phyloP scores from a whole-genome alignment of 177 flowering plant genomes.

The Tripterygium wilfordii region DNA sequence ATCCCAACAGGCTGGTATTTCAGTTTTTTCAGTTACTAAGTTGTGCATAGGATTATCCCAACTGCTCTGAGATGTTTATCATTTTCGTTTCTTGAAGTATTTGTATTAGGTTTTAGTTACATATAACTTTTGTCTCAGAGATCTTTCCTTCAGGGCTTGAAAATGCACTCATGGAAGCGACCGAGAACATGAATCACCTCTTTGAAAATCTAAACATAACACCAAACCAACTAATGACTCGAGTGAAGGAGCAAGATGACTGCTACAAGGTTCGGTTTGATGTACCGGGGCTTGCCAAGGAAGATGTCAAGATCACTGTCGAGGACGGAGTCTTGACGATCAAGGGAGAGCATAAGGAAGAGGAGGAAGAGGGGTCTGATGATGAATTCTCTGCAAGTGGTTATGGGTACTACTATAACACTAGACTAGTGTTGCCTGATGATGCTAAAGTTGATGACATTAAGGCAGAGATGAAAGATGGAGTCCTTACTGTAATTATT shows the following conservation, averaged over 20 bases:
- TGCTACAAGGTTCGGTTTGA: slow-evolving; percentile 51
- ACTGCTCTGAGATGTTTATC: no score
- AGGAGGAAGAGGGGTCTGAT: slow-evolving; percentile 29
- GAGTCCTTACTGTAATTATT: slow-evolving; percentile 44
- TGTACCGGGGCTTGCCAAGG: slow-evolving; percentile 67
- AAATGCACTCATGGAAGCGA: slow-evolving; percentile 49
- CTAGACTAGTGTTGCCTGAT: slow-evolving; percentile 51
- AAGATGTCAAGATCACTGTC: slow-evolving; percentile 64
- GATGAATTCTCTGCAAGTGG: slow-evolving; percentile 26
- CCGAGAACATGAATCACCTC: slow-evolving; percentile 52
- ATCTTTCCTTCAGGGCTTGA: slow-evolving; percentile 48
- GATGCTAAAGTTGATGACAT: slow-evolving; percentile 73
- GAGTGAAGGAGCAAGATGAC: slow-evolving; percentile 53
- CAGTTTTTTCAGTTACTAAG: no score
- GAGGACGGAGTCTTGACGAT: slow-evolving; percentile 44
- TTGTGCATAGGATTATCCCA: no score
- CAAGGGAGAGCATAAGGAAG: slow-evolving; percentile 49
- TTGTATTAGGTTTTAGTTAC: no score
- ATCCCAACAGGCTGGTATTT: no score
- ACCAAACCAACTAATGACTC: slow-evolving; percentile 30
- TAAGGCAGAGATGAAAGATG: slow-evolving; percentile 73
- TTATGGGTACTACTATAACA: slow-evolving; percentile 45
- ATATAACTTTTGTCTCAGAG: slow-evolving; percentile 28
- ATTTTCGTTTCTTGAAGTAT: no score
- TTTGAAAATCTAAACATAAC: slow-evolving; percentile 37